Evolutionary conservation across 1,284 basidiomycete genomes (phyloP), one percentile per base, ranked within the genome.

Genomic region (Puccinia polysora): DNA sequence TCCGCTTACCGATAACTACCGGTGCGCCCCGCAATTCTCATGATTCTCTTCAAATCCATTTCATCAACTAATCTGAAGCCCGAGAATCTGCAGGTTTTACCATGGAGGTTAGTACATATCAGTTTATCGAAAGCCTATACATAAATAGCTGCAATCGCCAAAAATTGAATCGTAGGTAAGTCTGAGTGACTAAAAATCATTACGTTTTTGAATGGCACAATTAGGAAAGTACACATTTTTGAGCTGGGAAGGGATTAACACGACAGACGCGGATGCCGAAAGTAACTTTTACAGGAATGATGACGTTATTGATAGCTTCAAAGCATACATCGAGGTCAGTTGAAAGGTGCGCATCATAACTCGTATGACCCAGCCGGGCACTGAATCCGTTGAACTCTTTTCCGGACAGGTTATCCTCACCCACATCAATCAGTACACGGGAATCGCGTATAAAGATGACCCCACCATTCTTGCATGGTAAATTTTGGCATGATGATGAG

Each of bases 391-490:
- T 67, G 14, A 55, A 20, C 23, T 36, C 40, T n/a, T 38, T 56
- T 53, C 38, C 12, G 18, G 40, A 4, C 38, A 67, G 64, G 64
- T 67, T 6, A 55, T 67, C 38, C 36, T 72, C 15, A 72, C 40
- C 25, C 65, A 69, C 36, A 28, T 49, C 12, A 76, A 76, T 64
- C 14, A 73, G 23, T 76, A 74, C 73, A 76, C 67, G 7, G 75
- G 75, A 36, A 60, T 76, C 3, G 20, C 56, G 4, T 75, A 69
- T 55, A 45, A 28, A 20, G 49, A 76, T 30, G 76, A 76, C 47
- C 76, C 76, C 3, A 75, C 75, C 4, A 76, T 76, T 30, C 36
- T 76, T 14, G 72, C 65, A 1, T 76, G 73, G 71, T 67, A 40
- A 65, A 20, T 65, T 36, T 36, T 36, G 23, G 15, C 15, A 43